Base-by-base conservation (phyloP, 148 eudicot genomes). In the Rhododendron molle region DNA sequence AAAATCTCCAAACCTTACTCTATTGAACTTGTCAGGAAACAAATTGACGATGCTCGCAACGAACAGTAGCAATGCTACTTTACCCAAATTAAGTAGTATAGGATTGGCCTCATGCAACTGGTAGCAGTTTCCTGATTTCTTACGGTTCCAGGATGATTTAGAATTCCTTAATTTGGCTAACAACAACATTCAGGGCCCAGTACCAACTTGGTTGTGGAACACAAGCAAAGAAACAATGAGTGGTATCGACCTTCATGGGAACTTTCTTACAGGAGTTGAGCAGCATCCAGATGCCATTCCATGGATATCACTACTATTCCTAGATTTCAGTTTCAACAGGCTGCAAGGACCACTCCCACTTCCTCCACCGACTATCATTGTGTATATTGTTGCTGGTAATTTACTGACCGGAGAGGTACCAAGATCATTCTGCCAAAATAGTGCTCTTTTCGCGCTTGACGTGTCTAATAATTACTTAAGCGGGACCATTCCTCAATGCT, bases 181-280 rank as follows among this genome's bases (percentile, higher is more conserved):
- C 3, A 90, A 90, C 43, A 30, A 49, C 21, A 67, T 91, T 7
- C 81, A 60, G 9, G 92, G 92, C 1, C 76, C 6, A 13, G 18
- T 85, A 60, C 88, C 88, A 0, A 50, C 50, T 21, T 85, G 90
- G 88, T 38, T 40, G 85, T 67, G 32, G 72, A 9, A 67, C 72
- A 26, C 32, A 67, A 26, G 72, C n/a, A 67, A 67, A 67, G 32
- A n/a, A n/a, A n/a, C 32, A 26, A 26, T 67, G 14, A 67, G 5
- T 0, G 13, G 7, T 10, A 67, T 67, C 14, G 5, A 26, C 5
- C 72, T 67, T n/a, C 14, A 10, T 8, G 32, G 32, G 2, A 67
- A 67, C 72, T 67, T 67, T 67, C 72, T 26, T 26, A 67, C 15
- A 67, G 72, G 14, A 67, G 2, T 20, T 85, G 11, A 72, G 1